phyloP scores from a whole-genome alignment of 2,329 filamentous ascomycete species.

The Aspergillus sp. region DNA sequence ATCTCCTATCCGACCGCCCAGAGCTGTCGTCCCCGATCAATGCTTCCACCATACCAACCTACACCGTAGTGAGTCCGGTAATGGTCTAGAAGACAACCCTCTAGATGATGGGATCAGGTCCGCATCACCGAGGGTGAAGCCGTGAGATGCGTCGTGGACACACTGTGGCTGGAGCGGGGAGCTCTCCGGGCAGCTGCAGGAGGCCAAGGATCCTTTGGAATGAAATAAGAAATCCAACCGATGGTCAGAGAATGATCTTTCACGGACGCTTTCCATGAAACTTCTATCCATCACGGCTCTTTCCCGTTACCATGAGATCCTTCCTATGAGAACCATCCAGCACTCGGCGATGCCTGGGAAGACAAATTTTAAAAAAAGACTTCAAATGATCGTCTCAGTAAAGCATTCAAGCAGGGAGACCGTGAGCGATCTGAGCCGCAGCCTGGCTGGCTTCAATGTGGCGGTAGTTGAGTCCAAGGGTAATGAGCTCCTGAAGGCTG shows the following conservation, averaged over 20 bases:
- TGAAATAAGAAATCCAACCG: constrained; percentile 3
- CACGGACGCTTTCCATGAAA: not conserved
- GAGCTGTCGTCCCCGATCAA: not conserved
- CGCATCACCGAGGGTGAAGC: not conserved
- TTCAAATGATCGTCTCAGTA: not conserved
- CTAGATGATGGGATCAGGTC: not conserved
- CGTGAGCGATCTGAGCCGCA: constrained; percentile 37
- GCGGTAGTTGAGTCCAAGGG: constrained; percentile 46
- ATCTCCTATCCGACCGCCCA: not conserved
- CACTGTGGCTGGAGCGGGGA: not conserved
- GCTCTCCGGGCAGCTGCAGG: not conserved
- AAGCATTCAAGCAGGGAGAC: constrained; percentile 36
- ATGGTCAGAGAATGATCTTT: not conserved
- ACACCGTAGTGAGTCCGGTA: not conserved
- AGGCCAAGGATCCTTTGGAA: not conserved
- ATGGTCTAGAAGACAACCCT: not conserved
- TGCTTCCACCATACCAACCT: not conserved
- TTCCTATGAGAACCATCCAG: constrained; percentile 1
- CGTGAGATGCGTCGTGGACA: not conserved
- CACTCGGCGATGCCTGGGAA: not conserved
- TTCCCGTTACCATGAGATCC: not conserved
- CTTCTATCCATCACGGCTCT: not conserved
- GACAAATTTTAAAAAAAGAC: not conserved
- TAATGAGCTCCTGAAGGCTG: constrained; percentile 47
- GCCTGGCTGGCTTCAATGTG: constrained; percentile 46